Base-by-base conservation (phyloP, 1,284 basidiomycete species). In the Rhizopogon parksii region DNA sequence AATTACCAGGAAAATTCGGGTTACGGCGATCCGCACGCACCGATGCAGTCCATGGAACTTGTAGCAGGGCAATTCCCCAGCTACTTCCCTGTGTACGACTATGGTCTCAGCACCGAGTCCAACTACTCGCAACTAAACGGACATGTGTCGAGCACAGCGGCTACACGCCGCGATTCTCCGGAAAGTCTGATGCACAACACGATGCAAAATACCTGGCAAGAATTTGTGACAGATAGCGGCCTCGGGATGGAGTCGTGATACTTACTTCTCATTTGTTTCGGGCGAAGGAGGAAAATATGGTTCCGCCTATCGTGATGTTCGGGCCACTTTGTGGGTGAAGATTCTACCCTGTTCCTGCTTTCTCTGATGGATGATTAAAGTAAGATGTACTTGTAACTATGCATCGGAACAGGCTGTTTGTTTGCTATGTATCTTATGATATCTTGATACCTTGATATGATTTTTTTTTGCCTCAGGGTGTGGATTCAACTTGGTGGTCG, bases 71-170 rank as follows among this genome's bases (percentile, higher is more conserved):
- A 71, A 25, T 79, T 82, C 67, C 85, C 85, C 7, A 76, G 76
- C 56, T 88, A 88, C 58, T 87, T 88, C 73, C 78, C 83, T 1
- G 85, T 87, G 30, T 88, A 85, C 57, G 86, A 88, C 60, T 88
- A 88, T 62, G 58, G 62, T 24, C 65, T 64, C 56, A 56, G 40
- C 43, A 59, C 53, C 36, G 57, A 54, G 19, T 71, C 68, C 36
- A 63, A 60, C 4, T 62, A 67, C 38, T 52, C 65, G 38, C 70
- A 74, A 5, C 56, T 68, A 54, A 70, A 69, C 34, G 65, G 63
- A 2, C 66, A 64, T 52, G 58, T 71, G 40, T 60, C 69, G 45
- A 59, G 4, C 11, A 32, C 11, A 12, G 32, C 59, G 4, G 53
- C 53, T 6, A 67, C 71, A 4, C 62, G 67, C 43, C 64, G 67